A percentile compares a stretch with the other conserved stretches of the same genome.
These are phyloP conservation scores for Microstroma glucosiphilum DNA, from an alignment of 1,284 basidiomycete species.

Conservation along the genomic window DNA sequence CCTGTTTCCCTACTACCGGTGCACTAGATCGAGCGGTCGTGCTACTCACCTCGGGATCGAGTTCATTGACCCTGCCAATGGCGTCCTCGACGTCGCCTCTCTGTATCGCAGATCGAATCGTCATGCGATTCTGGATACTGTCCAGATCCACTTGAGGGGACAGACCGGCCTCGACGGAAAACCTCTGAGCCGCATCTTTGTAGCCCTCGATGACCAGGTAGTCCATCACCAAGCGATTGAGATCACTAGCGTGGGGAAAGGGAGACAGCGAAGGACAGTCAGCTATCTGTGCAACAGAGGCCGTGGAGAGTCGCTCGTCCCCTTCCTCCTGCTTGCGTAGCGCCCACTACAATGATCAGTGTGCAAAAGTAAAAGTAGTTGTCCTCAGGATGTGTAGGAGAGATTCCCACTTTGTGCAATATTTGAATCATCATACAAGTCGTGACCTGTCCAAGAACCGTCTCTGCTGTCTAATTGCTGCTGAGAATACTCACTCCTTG, in stretches of 20 bases:
- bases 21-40: neutral
- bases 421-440: slow-evolving; percentile 53
- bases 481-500: slow-evolving; percentile 55
- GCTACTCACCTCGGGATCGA: slow-evolving; percentile 85
- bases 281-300: neutral
- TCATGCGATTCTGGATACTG: slow-evolving; percentile 86
- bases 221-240: slow-evolving; percentile 94
- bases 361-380: slow-evolving; percentile 51
- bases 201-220: slow-evolving; percentile 97
- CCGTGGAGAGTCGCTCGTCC: neutral
- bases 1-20: neutral
- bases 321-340: too few relatives aligned
- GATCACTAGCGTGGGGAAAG: slow-evolving; percentile 60
- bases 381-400: slow-evolving; percentile 57
- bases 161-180: slow-evolving; percentile 78
- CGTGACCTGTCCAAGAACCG: too few relatives aligned
- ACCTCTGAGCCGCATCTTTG: slow-evolving; percentile 89
- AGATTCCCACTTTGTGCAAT: slow-evolving; percentile 60
- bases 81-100: slow-evolving; percentile 90
- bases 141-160: slow-evolving; percentile 71
- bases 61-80: slow-evolving; percentile 83
- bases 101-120: slow-evolving; percentile 85
- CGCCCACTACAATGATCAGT: slow-evolving; percentile 14
- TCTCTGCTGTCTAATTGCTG: slow-evolving; percentile 10
- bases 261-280: slow-evolving; percentile 3